Conservation (phyloP, 306 rosid species). For the Argentina anserina region DNA sequence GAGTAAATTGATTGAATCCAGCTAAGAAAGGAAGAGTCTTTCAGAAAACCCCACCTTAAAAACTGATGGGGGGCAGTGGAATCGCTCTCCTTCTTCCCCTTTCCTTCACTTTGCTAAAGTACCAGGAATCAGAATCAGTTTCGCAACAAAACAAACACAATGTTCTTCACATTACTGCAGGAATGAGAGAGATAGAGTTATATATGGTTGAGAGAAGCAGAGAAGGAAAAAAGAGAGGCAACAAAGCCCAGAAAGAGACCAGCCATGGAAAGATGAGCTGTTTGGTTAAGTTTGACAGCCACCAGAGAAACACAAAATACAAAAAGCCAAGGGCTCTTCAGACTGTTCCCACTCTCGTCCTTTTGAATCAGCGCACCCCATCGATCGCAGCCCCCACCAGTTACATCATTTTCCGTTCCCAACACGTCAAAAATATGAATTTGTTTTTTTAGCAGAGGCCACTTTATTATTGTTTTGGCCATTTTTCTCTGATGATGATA, state of each 20-base stretch:
- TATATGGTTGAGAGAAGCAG: constrained; percentile 23
- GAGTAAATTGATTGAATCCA: constrained; percentile 7
- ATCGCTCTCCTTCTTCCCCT: background rate
- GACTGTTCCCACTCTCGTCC: constrained; percentile 55
- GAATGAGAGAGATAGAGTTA: constrained; percentile 19
- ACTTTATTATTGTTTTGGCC: background rate
- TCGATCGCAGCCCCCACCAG: constrained; percentile 40
- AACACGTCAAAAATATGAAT: constrained; percentile 6
- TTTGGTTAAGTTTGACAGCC: constrained; percentile 70
- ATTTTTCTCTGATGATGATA: background rate
- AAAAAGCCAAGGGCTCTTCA: constrained; percentile 51
- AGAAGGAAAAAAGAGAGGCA: constrained; percentile 29
- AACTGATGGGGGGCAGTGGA: background rate
- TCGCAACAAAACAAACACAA: constrained; percentile 26
- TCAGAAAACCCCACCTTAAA: constrained; percentile 20
- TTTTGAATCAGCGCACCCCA: constrained; percentile 82
- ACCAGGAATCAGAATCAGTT: constrained; percentile 21
- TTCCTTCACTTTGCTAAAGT: constrained; percentile 6
- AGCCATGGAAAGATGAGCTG: constrained; percentile 61
- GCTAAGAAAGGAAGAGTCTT: background rate
- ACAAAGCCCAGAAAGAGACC: constrained; percentile 39
- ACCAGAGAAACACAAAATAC: constrained; percentile 60
- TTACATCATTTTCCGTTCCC: constrained; percentile 30
- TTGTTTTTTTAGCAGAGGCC: background rate
- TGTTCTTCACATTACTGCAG: constrained; percentile 12